These are phyloP conservation scores for Heliamphora exappendiculata DNA, from an alignment of 148 eudicot genomes.

Conservation along the genomic window DNA sequence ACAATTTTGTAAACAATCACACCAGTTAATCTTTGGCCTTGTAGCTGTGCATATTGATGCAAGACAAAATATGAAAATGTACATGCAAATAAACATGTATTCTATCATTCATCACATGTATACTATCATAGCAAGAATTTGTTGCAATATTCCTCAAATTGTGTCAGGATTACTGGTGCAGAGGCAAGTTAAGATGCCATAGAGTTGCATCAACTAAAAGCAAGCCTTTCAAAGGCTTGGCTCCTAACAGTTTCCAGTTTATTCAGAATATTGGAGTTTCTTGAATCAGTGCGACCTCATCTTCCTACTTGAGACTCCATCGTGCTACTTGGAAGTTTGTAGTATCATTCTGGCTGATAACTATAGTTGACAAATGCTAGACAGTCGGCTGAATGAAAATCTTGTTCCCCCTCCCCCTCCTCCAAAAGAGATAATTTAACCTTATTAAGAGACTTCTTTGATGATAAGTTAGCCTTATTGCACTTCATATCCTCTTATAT, in stretches of 20 bases:
- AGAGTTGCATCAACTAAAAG: too few species aligned
- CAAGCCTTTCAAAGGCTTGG: not conserved
- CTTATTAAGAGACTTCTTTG: not conserved
- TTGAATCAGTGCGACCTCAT: not conserved
- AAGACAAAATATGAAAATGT: not conserved
- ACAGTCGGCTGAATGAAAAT: not conserved
- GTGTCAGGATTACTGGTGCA: not conserved
- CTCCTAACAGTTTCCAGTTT: not conserved
- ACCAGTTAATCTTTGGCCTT: not conserved
- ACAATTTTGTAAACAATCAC: slow-evolving; percentile 1
- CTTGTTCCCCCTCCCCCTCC: too few species aligned
- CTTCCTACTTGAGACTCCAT: not conserved
- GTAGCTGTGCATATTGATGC: not conserved
- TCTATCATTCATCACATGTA: too few species aligned
- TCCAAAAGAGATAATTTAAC: not conserved
- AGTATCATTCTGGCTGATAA: not conserved
- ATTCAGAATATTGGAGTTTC: not conserved
- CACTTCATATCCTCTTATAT: not conserved
- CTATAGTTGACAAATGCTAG: not conserved
- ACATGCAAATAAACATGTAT: not conserved
- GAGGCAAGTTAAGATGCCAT: not conserved
- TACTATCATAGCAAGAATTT: too few species aligned
- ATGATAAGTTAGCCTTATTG: not conserved
- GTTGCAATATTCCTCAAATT: too few species aligned
- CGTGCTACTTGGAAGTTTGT: not conserved